Base-by-base conservation (phyloP, 1,139 yeast species). In the Taphrina wiesneri region DNA sequence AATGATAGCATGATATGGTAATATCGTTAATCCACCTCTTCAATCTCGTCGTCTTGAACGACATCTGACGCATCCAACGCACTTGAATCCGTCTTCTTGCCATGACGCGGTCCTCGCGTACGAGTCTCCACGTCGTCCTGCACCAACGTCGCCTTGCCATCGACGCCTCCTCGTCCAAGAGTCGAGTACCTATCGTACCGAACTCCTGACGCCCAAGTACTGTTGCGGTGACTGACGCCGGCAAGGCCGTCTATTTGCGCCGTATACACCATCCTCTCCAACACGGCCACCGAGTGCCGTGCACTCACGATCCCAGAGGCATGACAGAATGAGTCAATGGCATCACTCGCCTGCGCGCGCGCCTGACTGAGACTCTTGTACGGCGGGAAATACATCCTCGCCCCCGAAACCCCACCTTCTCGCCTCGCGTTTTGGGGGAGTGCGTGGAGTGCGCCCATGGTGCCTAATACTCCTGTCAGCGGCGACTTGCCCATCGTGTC, bases 351-450 rank as follows among this genome's bases (percentile, higher is more conserved):
- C 21, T 49, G 36, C 21, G 36, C 54, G 11, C 36, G 36, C 7
- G 36, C 36, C 11, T 1, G 3, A 23, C 9, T 5, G 21, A 49
- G 34, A 11, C 5, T 13, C 17, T 28, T 25, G 36, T 11, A 49
- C 9, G 59, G 25, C 21, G 59, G 59, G 26, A 54, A 54, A 23
- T 39, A 54, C 9, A 54, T 3, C 15, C 23, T 36, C 36, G 46
- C 34, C 3, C 21, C 19, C 25, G n/a, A 13, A 3, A 17, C 11
- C n/a, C 1, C 43, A 7, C 19, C 19, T 4, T 4, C 49, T 1
- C 59, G 59, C 9, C 26, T 21, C 7, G 34, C 59, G 49, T 39
- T 39, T 13, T 36, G 7, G 21, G 59, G 59, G 25, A 54, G 34
- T 1, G 59, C 47, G 15, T 54, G 59, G 23, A 39, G 3, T 6